Evolutionary conservation across 1,139 yeast genomes (phyloP).

Genomic region (Yarrowia galli): DNA sequence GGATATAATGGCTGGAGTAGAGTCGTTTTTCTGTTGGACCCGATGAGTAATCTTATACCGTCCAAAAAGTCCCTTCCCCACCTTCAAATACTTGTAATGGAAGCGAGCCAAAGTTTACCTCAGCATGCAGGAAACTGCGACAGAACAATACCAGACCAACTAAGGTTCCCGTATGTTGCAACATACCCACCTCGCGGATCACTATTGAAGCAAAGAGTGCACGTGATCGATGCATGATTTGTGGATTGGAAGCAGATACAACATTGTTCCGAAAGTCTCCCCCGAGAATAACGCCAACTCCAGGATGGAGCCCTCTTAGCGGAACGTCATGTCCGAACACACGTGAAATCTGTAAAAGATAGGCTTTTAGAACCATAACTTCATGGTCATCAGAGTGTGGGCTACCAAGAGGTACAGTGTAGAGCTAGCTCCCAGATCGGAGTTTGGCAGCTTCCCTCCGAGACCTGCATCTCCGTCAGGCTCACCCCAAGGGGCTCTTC

Average conservation of each 20-base stretch:
- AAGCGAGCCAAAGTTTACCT: conserved; percentile 32
- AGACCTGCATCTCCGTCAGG: neutral
- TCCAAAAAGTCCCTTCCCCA: conserved; percentile 5
- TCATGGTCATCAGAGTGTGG: neutral
- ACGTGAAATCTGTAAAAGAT: conserved; percentile 21
- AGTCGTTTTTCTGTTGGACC: neutral
- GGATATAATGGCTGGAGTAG: neutral
- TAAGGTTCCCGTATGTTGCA: conserved; percentile 1
- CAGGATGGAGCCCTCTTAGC: neutral
- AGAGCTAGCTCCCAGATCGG: neutral
- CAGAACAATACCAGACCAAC: conserved; percentile 8
- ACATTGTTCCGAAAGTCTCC: neutral
- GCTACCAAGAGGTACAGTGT: neutral
- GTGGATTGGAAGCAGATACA: too few relatives aligned
- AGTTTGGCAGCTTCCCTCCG: neutral
- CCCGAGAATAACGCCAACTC: neutral
- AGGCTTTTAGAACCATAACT: conserved; percentile 15
- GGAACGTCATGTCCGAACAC: conserved; percentile 15
- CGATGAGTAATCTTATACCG: conserved; percentile 36
- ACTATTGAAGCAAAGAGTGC: too few relatives aligned
- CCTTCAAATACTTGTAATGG: conserved; percentile 24
- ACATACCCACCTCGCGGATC: too few relatives aligned
- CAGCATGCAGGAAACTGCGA: conserved; percentile 27
- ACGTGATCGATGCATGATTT: neutral
- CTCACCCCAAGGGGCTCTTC: neutral